phyloP scores from a whole-genome alignment of 768 basidiomycete genomes.

The Podaxis rugospora region DNA sequence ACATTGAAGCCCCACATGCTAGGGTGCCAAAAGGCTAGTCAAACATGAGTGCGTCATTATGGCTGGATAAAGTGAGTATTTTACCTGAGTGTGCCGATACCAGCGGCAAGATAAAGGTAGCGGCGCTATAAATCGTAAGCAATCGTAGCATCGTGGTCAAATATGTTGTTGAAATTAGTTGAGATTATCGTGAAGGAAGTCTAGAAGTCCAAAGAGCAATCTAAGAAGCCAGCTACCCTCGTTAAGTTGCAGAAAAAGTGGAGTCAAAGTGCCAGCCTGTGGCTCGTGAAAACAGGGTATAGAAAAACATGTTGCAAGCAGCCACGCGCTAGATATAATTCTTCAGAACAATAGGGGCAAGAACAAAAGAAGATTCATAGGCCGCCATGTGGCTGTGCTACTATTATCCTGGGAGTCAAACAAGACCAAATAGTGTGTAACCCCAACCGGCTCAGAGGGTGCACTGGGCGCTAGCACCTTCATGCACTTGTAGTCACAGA shows the following conservation, averaged over 20 bases:
- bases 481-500: too few species aligned
- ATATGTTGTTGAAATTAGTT: not conserved
- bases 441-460: not conserved
- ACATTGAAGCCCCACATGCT: constrained; percentile 71
- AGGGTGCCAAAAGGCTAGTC: constrained; percentile 46
- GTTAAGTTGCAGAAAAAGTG: not conserved
- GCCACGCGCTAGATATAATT: not conserved
- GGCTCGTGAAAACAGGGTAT: not conserved
- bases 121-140: not conserved
- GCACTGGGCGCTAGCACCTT: too few species aligned
- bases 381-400: not conserved
- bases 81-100: constrained; percentile 7
- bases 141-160: not conserved
- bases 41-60: not conserved
- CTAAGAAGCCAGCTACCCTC: not conserved
- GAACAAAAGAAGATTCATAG: not conserved
- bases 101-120: not conserved
- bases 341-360: not conserved
- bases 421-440: not conserved
- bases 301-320: not conserved
- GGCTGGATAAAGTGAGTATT: not conserved
- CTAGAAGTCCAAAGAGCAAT: not conserved
- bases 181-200: not conserved
- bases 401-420: not conserved
- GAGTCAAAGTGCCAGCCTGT: not conserved